Evolutionary conservation across 2,329 filamentous ascomycete genomes (phyloP), one percentile per base, ranked within the genome.

Genomic region (Sclerotinia trifoliorum): DNA sequence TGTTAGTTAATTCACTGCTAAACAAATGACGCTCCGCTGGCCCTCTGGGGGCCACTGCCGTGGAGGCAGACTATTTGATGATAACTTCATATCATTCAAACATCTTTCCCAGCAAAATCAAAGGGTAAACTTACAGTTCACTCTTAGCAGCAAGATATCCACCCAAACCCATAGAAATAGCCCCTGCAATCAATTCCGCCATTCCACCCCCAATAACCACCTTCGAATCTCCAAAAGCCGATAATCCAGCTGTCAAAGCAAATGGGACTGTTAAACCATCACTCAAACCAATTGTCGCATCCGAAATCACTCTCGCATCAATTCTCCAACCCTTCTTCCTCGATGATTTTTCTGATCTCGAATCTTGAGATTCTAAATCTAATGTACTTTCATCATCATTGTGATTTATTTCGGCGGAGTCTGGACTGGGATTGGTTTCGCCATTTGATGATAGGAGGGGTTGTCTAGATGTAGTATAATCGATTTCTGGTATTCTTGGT

Each of bases 221-320:
- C 60, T 80, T 83, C 32, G 83, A 84, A 71, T 83, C 81, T 13
- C 83, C 83, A 62, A 85, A 74, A 1, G 78, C 77, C 10, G 78
- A 79, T 2, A 89, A 77, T 5, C 86, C 87, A 2, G 87, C 86
- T 0, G 86, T 88, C 15, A 89, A 78, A 1, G 86, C 86, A 73
- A 89, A 89, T 0, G 86, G 86, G 0, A 89, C 86, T 0, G 86
- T 89, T 71, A 89, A 79, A 6, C 86, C 86, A 76, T 89, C 86
- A 0, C 85, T 84, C 52, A 89, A 80, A 26, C 86, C 86, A 74
- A 89, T 86, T 39, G 87, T 88, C 32, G 84, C 81, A 77, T 88
- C 85, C 13, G 80, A 79, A 24, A 83, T 77, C 35, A 82, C 71
- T 51, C 78, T 65, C 0, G 75, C 74, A 68, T 78, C 75, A 21